Evolutionary conservation across 768 basidiomycete species (phyloP).

Genomic region (Dentipellis sp.): DNA sequence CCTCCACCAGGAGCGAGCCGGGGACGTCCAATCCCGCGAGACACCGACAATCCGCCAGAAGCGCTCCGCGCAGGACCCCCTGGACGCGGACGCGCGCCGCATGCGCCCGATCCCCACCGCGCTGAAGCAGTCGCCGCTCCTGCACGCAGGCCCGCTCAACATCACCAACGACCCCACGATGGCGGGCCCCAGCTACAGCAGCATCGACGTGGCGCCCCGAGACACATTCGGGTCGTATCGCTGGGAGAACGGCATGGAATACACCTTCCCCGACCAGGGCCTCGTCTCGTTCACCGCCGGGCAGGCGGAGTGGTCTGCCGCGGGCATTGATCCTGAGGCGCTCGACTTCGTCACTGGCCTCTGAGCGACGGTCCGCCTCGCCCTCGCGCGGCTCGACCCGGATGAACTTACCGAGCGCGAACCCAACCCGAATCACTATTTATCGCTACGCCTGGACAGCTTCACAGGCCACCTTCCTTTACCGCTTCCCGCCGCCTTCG

Average conservation of each 20-base stretch:
- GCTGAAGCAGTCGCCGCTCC: background rate
- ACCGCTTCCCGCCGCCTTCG: no score
- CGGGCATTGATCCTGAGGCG: background rate
- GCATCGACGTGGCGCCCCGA: background rate
- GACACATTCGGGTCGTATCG: background rate
- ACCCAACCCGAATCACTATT: no score
- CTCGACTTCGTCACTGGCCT: background rate
- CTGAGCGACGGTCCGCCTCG: background rate
- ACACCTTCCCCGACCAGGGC: background rate
- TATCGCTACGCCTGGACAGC: no score
- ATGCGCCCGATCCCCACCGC: background rate
- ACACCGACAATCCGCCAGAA: background rate
- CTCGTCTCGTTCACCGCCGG: background rate
- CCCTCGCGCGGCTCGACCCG: no score
- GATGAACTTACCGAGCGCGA: no score
- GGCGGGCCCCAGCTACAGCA: background rate
- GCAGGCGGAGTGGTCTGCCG: background rate
- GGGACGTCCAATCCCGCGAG: background rate
- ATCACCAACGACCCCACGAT: background rate
- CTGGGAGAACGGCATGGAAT: background rate
- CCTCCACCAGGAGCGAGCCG: background rate
- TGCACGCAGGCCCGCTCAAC: background rate
- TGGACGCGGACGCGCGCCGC: background rate
- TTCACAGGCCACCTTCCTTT: no score
- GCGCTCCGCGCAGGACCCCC: background rate